Evolutionary conservation across 148 eudicot species (phyloP).

Genomic region (Rhododendron ferrugineum): DNA sequence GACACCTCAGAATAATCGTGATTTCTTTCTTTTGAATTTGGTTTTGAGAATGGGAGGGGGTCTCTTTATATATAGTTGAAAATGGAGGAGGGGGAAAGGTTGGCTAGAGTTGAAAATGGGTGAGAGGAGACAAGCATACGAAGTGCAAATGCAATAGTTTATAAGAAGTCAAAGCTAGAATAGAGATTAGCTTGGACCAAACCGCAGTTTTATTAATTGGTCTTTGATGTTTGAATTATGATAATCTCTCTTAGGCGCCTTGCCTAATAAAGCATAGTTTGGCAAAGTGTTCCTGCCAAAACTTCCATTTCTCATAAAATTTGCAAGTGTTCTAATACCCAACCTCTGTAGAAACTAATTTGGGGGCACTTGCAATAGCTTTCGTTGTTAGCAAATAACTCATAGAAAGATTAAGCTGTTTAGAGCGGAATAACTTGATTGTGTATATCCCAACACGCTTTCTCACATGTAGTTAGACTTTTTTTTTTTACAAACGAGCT

Average conservation of each 20-base stretch:
- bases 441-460: neutral
- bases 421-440: neutral
- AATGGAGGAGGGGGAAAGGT: neutral
- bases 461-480: neutral
- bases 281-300: neutral
- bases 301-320: neutral
- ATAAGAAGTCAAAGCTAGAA: neutral
- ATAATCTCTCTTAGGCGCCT: neutral
- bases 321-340: neutral
- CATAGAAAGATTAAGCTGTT: neutral
- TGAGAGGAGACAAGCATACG: neutral
- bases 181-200: neutral
- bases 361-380: neutral
- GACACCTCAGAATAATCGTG: too few species aligned
- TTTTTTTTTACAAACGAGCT: too few species aligned
- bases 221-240: neutral
- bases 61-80: neutral
- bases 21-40: neutral
- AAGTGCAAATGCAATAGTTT: neutral
- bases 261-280: neutral
- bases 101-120: slow-evolving; percentile 13
- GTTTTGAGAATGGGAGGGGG: neutral
- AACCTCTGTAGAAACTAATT: neutral
- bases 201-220: neutral
- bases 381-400: neutral